Evolutionary conservation across 768 basidiomycete species (phyloP), one percentile per base, ranked within the genome.

Genomic region (Leccinum arenicola): DNA sequence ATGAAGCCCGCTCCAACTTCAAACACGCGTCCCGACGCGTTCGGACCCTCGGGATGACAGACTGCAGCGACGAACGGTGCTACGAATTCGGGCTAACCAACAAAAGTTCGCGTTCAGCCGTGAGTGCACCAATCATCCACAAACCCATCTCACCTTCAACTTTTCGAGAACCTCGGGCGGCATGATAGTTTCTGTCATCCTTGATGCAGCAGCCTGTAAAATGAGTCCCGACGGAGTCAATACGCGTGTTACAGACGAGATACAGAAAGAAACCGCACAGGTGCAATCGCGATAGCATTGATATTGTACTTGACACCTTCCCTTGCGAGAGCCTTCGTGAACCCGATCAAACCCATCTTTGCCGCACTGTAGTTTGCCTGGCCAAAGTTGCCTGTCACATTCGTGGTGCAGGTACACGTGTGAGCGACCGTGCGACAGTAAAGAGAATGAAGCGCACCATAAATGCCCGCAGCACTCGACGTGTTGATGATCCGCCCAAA

Each of bases 281-380:
- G 96, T 2, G 93, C 94, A 63, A 99, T 89, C n/a, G 81, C 91
- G 54, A 86, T 87, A 2, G 89, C 84, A 68, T 85, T 86, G 72
- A 98, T 98, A 65, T 84, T 84, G 72, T 96, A 95, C 73, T 96
- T 97, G 38, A 80, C 89, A 36, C 97, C 97, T 74, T 99, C 97
- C 23, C 84, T 78, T 3, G 95, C 94, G 36, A 99, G 82, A 5
- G 96, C 94, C 72, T 93, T 94, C 17, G 95, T 93, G 75, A 98
- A 97, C 0, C 80, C 88, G 53, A 98, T 81, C 36, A 99, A 83
- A 63, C 88, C 94, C 93, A 97, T 95, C 82, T 99, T 98, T 2
- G 95, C 96, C 2, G 96, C 93, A 50, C 94, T 95, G 74, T 98
- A 99, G 74, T 98, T 99, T 12, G 94, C 88, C 75, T 98, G 95